Conservation (phyloP, 2,329 filamentous ascomycete species). For the Biscogniauxia marginata region DNA sequence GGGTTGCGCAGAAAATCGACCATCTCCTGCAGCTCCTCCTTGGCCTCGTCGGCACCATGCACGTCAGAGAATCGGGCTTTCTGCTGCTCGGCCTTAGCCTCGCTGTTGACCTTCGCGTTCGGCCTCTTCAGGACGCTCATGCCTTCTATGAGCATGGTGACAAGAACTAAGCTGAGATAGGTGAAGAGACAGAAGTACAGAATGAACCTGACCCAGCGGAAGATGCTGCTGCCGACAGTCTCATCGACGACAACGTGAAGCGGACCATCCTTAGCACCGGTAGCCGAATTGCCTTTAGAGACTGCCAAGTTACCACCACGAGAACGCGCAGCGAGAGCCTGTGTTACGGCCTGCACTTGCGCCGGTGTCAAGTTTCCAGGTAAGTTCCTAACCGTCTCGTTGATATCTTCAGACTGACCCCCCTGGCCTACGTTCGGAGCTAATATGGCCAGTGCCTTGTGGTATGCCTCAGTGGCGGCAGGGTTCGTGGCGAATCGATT, state of each 20-base stretch:
- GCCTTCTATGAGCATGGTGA: constrained; percentile 81
- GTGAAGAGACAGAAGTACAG: constrained; percentile 73
- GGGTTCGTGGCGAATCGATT: constrained; percentile 80
- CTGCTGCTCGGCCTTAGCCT: constrained; percentile 91
- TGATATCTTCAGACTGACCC: constrained; percentile 21
- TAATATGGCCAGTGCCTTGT: constrained; percentile 62
- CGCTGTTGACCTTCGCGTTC: constrained; percentile 66
- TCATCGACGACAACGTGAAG: constrained; percentile 96
- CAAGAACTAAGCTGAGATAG: constrained; percentile 75
- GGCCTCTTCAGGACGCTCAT: constrained; percentile 78
- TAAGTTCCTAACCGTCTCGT: constrained; percentile 31
- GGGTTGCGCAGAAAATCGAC: constrained; percentile 95
- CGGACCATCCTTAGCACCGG: constrained; percentile 77
- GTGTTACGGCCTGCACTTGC: constrained; percentile 75
- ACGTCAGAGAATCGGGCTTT: constrained; percentile 90
- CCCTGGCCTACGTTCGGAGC: constrained; percentile 33
- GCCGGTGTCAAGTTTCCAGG: constrained; percentile 51
- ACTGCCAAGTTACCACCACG: constrained; percentile 65
- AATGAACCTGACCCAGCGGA: constrained; percentile 89
- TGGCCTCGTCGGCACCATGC: constrained; percentile 96
- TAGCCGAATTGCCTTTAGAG: constrained; percentile 48
- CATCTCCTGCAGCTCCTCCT: constrained; percentile 94
- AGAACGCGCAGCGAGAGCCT: constrained; percentile 73
- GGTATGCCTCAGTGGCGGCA: constrained; percentile 75
- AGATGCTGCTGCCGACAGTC: constrained; percentile 72